Percentiles rank a stretch among this genome's conserved stretches.
Evolutionary conservation across 352 stramenopile genomes (phyloP).

Genomic region (Phytophthora idaei): DNA sequence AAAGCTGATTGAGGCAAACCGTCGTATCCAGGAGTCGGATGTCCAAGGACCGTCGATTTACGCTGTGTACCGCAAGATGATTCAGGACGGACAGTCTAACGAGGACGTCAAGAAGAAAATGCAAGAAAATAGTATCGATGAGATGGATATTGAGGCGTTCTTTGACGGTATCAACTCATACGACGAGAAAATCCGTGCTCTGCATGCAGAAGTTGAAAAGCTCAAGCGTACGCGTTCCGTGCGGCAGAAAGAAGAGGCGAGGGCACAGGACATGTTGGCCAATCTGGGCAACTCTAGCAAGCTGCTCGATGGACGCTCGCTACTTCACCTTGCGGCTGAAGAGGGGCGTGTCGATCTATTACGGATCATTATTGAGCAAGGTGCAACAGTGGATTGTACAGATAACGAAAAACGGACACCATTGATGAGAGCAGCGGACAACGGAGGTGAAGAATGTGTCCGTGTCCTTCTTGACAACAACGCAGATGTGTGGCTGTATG

Average conservation of each 20-base stretch:
- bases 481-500: background rate
- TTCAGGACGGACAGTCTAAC: conserved; percentile 70
- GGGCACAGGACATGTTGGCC: conserved; percentile 65
- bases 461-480: conserved; percentile 14
- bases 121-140: conserved; percentile 76
- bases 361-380: conserved; percentile 4
- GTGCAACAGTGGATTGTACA: background rate
- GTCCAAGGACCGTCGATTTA: conserved; percentile 62
- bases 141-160: conserved; percentile 72
- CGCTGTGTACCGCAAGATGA: conserved; percentile 66
- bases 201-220: conserved; percentile 88
- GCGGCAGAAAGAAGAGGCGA: conserved; percentile 57
- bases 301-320: conserved; percentile 5
- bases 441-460: conserved; percentile 1
- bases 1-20: conserved; percentile 87
- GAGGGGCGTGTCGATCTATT: background rate
- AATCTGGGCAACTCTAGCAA: conserved; percentile 67
- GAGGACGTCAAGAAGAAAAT: conserved; percentile 81
- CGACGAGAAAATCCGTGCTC: conserved; percentile 78
- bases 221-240: conserved; percentile 66
- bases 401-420: conserved; percentile 8
- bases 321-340: conserved; percentile 5
- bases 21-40: conserved; percentile 75
- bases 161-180: conserved; percentile 88
- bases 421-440: conserved; percentile 11